phyloP scores from a whole-genome alignment of 169 alveolate species.

The Eimeria sp. region DNA sequence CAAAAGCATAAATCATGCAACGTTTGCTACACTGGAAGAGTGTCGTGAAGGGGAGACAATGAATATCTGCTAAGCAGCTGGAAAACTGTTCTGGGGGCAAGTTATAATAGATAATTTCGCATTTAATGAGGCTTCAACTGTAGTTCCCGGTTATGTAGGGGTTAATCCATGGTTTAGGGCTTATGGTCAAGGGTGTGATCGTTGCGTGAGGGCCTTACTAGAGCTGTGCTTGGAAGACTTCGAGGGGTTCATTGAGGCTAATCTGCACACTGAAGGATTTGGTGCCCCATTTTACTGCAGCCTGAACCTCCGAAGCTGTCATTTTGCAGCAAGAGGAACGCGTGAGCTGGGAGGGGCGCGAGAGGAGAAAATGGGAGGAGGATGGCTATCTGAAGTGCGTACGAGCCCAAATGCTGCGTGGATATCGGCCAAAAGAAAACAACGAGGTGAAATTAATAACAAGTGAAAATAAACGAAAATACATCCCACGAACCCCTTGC shows the following conservation, averaged over 20 bases:
- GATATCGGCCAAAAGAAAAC: background rate
- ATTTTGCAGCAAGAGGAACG: background rate
- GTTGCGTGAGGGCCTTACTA: conserved; percentile 32
- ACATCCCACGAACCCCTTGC: too few relatives aligned
- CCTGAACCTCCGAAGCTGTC: conserved; percentile 65
- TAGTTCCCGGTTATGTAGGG: too few relatives aligned
- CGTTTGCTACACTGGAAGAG: background rate
- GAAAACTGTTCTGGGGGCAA: background rate
- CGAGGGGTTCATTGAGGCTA: conserved; percentile 74
- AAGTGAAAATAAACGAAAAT: background rate
- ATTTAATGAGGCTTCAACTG: background rate
- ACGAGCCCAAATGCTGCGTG: conserved; percentile 2
- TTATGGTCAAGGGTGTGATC: background rate
- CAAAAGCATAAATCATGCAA: too few relatives aligned
- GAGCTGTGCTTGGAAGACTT: conserved; percentile 78
- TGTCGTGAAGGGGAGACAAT: background rate
- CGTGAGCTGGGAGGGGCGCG: background rate
- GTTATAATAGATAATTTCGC: too few relatives aligned
- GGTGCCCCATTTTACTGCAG: conserved; percentile 53
- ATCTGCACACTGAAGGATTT: conserved; percentile 56
- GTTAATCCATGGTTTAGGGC: background rate
- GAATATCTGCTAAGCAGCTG: background rate
- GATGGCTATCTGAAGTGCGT: background rate
- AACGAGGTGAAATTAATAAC: background rate
- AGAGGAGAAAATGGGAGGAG: background rate